Evolutionary conservation across 106 monocot genomes (phyloP).

Genomic region (Dendrobium chrysotoxum): DNA sequence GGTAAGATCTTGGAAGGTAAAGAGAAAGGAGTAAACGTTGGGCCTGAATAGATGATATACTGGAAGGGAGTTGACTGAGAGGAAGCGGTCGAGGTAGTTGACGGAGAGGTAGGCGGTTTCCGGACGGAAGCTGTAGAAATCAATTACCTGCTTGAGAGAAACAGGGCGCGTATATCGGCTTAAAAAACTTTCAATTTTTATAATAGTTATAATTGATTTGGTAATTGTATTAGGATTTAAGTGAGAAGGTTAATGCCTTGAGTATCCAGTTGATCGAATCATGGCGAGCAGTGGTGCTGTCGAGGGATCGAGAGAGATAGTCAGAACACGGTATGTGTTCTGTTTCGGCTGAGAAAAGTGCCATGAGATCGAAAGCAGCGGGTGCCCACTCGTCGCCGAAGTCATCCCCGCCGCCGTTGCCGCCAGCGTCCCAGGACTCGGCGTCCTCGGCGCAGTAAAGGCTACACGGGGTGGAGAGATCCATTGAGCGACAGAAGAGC

Average conservation of each 20-base stretch:
- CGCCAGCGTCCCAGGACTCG: constrained; percentile 9
- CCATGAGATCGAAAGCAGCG: not conserved
- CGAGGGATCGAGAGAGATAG: constrained; percentile 29
- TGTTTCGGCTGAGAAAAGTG: constrained; percentile 37
- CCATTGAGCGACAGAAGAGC: constrained; percentile 5
- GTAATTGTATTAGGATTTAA: too few relatives aligned
- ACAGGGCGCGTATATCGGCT: not conserved
- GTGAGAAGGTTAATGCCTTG: constrained; percentile 24
- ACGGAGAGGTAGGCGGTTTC: constrained; percentile 58
- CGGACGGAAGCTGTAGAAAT: constrained; percentile 46
- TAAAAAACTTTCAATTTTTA: not conserved
- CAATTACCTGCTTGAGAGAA: constrained; percentile 31
- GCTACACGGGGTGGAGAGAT: not conserved
- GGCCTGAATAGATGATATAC: constrained; percentile 8
- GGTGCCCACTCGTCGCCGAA: constrained; percentile 14
- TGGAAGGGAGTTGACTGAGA: constrained; percentile 45
- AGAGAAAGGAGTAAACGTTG: not conserved
- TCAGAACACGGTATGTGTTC: constrained; percentile 28
- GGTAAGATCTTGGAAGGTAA: not conserved
- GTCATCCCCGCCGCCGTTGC: not conserved
- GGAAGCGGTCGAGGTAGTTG: constrained; percentile 81
- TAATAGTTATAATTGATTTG: not conserved
- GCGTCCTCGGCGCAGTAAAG: constrained; percentile 29
- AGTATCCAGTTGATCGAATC: constrained; percentile 68
- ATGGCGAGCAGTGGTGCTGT: constrained; percentile 39